Conservation (phyloP, 345 rosid genomes). For the Arabis alpina region DNA sequence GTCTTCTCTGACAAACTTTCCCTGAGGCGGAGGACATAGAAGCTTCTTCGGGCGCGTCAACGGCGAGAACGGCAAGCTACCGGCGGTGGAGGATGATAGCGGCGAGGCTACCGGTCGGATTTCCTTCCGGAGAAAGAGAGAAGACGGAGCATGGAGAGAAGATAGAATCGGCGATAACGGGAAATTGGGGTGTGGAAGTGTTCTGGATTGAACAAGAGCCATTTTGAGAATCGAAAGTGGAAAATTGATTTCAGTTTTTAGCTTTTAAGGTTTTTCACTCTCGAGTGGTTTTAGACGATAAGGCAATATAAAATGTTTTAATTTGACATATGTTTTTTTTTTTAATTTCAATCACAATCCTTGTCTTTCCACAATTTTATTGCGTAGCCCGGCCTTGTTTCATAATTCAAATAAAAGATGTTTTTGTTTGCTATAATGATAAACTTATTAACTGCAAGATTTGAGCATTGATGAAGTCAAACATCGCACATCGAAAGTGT, state of each 20-base stretch:
- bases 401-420: not conserved
- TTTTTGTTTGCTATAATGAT: not conserved
- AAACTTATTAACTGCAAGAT: not conserved
- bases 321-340: not conserved
- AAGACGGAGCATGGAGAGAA: conserved; percentile 42
- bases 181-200: conserved; percentile 15
- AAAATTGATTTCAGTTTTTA: conserved; percentile 14
- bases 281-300: conserved; percentile 32
- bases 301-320: conserved; percentile 12
- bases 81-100: conserved; percentile 41
- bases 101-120: conserved; percentile 38
- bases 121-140: conserved; percentile 29
- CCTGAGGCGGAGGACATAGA: conserved; percentile 74
- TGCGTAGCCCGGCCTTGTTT: not conserved
- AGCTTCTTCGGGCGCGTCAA: conserved; percentile 57
- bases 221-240: conserved; percentile 36
- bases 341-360: not conserved
- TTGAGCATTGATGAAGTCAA: too few species aligned
- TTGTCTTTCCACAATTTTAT: not conserved
- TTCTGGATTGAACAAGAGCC: conserved; percentile 60
- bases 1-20: conserved; percentile 79
- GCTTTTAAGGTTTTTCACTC: conserved; percentile 4
- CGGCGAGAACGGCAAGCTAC: conserved; percentile 46
- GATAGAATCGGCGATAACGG: conserved; percentile 41
- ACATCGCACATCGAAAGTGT: not conserved